Percentiles rank a stretch among this genome's conserved stretches.
phyloP scores from a whole-genome alignment of 148 eudicot genomes.

The Spergularia marina region DNA sequence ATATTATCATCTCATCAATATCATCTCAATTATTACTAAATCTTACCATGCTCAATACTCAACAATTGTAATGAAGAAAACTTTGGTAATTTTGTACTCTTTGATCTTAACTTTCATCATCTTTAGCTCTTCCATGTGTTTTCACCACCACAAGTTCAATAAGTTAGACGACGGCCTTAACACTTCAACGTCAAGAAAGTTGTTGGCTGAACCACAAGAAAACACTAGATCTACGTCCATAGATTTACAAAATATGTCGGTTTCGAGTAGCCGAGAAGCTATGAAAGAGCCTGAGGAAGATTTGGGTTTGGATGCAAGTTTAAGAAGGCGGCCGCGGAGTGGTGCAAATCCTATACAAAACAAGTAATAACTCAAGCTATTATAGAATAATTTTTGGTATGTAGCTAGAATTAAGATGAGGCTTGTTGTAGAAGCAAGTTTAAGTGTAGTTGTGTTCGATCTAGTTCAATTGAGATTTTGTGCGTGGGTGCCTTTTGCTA shows the following conservation, averaged over 20 bases:
- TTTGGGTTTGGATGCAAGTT: constrained; percentile 37
- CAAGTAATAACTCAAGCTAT: constrained; percentile 9
- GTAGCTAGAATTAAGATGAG: not conserved
- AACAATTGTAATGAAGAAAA: constrained; percentile 21
- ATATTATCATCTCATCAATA: not conserved
- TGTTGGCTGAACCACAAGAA: not conserved
- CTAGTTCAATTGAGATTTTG: too few relatives aligned
- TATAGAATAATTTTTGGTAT: not conserved
- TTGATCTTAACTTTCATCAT: constrained; percentile 19
- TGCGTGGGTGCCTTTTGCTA: too few relatives aligned
- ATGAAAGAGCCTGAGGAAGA: constrained; percentile 46
- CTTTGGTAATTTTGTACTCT: constrained; percentile 20
- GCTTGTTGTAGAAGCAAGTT: not conserved
- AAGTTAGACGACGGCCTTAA: not conserved
- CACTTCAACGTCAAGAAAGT: constrained; percentile 20
- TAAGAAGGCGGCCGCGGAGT: constrained; percentile 34
- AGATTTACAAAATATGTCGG: constrained; percentile 6
- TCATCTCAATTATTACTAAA: not conserved
- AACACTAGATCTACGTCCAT: not conserved
- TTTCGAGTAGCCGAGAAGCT: constrained; percentile 2
- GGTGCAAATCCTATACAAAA: constrained; percentile 45
- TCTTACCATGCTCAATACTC: not conserved
- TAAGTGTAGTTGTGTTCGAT: not conserved
- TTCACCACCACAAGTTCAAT: not conserved
- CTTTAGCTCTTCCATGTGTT: constrained; percentile 10